Evolutionary conservation across 768 basidiomycete species (phyloP), one percentile per base, ranked within the genome.

Genomic region (Lyophyllum decastes): DNA sequence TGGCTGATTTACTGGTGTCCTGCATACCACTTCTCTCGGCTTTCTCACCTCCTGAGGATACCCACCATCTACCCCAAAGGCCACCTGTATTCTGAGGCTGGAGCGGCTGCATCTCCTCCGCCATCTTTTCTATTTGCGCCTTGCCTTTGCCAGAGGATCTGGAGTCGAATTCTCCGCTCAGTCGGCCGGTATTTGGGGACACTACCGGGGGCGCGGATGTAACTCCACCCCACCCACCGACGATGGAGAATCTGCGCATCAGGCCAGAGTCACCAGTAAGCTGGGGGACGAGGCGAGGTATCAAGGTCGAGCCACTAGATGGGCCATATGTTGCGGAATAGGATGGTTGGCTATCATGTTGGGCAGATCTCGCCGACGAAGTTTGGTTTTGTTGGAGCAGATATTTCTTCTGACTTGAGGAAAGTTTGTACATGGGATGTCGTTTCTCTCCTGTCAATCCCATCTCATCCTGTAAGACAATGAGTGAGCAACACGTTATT

Each of bases 31-130:
- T 55, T 46, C 70, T 72, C 19, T 72, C 72, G 34, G 61, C 59
- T 57, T 75, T 82, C 16, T 82, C 80, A 2, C 82, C 84, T 5
- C 87, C 87, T 8, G 88, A 81, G n/a, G 82, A 84, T 26, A 77
- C 70, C 89, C 89, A 94, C 85, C 86, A 94, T 54, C 78, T 83
- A 56, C 82, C 79, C 85, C 90, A 94, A 33, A 90, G 72, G 11
- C 90, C 82, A 9, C 93, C 92, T 2, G 92, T 92, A 16, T 64
- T 78, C 66, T 94, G 92, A 14, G 88, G 80, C 52, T 82, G 84
- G 25, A 85, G 66, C 10, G 75, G 75, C 50, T 73, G 73, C 24
- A 63, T 58, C 21, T 76, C 76, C 48, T 76, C 79, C 4, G 60
- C 64, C 1, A 62, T 49, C 45, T 68, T 77, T 47, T 76, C 69